Percentiles rank a stretch among this genome's conserved stretches.
Conservation (phyloP, 129 eudicot species). For the Escallonia herrerae region DNA sequence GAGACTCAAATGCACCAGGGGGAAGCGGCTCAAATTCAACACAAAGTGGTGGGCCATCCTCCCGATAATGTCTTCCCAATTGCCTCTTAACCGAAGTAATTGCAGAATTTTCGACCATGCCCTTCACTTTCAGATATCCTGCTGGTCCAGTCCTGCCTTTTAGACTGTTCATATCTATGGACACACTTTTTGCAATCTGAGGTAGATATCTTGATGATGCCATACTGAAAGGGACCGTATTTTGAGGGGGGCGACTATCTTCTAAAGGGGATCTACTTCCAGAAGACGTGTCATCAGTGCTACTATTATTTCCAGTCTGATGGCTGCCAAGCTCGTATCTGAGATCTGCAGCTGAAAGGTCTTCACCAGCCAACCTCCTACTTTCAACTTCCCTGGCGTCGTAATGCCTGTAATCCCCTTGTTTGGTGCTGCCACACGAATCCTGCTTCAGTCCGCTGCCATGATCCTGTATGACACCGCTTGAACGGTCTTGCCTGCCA, state of each 20-base stretch:
- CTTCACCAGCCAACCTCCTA: slow-evolving; percentile 39
- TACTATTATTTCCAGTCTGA: slow-evolving; percentile 24
- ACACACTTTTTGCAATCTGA: slow-evolving; percentile 3
- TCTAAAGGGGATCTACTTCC: slow-evolving; percentile 67
- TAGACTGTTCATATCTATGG: slow-evolving; percentile 24
- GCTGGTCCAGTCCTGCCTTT: slow-evolving; percentile 67
- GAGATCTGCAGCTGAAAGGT: slow-evolving; percentile 34
- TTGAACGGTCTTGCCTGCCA: slow-evolving; percentile 85
- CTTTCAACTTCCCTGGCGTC: slow-evolving; percentile 88
- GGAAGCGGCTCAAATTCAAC: slow-evolving; percentile 89
- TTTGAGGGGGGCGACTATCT: slow-evolving; percentile 32
- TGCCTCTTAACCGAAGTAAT: slow-evolving; percentile 95
- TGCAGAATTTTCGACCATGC: slow-evolving; percentile 69
- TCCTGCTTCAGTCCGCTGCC: slow-evolving; percentile 95
- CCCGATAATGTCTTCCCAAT: slow-evolving; percentile 72
- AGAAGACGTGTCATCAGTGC: slow-evolving; percentile 57
- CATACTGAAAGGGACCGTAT: slow-evolving; percentile 30
- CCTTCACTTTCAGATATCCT: slow-evolving; percentile 89
- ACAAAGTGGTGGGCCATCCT: slow-evolving; percentile 92
- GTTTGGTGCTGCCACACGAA: slow-evolving; percentile 99
- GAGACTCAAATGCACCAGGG: slow-evolving; percentile 86
- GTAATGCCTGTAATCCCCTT: slow-evolving; percentile 52
- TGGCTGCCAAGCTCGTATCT: slow-evolving; percentile 43
- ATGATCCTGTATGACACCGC: slow-evolving; percentile 84
- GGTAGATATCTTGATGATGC: slow-evolving; percentile 28